phyloP scores from a whole-genome alignment of 2,329 filamentous ascomycete species.

The Calonectria montana region DNA sequence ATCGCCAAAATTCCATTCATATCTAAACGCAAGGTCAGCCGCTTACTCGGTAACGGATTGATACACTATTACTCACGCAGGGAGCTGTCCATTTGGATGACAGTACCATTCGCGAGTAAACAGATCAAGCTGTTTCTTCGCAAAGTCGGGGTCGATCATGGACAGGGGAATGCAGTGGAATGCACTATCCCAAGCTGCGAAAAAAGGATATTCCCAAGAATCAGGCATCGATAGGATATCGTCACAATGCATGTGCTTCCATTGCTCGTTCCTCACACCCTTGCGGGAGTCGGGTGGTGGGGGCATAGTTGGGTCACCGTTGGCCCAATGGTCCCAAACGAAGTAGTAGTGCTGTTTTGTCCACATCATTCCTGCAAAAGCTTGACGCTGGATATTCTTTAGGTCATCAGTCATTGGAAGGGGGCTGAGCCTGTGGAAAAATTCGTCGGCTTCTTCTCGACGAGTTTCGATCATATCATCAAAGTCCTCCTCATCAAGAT shows the following conservation, averaged over 20 bases:
- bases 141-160: conserved; percentile 98
- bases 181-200: conserved; percentile 95
- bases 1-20: conserved; percentile 98
- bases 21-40: conserved; percentile 52
- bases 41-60: neutral
- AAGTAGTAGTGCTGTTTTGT: conserved; percentile 98
- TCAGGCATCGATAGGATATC: conserved; percentile 98
- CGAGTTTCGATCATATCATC: conserved; percentile 91
- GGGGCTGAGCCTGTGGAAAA: conserved; percentile 93
- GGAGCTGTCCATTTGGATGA: conserved; percentile 95
- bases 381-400: conserved; percentile 94
- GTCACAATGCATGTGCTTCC: conserved; percentile 95
- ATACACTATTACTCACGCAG: conserved; percentile 70
- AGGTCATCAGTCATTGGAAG: conserved; percentile 94
- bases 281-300: conserved; percentile 86
- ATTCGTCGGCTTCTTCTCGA: conserved; percentile 92
- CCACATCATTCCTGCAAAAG: conserved; percentile 98
- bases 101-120: conserved; percentile 99
- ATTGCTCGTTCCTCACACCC: conserved; percentile 84
- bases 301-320: conserved; percentile 89
- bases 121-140: conserved; percentile 96
- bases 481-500: conserved; percentile 92
- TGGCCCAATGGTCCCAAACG: conserved; percentile 98
- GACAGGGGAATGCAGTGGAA: conserved; percentile 97
- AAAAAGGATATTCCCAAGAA: conserved; percentile 98